Base-by-base conservation (phyloP, 257 asterid species). In the Mentha longifolia region DNA sequence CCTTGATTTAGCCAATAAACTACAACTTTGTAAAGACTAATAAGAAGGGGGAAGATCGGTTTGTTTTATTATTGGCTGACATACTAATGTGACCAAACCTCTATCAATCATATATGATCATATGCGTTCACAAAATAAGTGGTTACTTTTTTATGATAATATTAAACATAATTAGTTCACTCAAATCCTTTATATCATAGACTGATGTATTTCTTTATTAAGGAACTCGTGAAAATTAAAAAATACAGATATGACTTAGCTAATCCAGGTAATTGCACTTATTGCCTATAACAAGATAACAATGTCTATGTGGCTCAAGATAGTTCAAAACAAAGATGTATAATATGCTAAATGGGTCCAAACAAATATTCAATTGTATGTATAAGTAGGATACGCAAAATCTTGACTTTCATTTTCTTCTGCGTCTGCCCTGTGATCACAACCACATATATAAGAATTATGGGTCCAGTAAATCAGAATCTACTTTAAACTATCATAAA, bases 321-420 rank as follows among this genome's bases (percentile, higher is more conserved):
- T 50, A 61, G 59, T 6, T 63, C 3, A 31, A 76, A 76, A 63
- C 51, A 65, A 64, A 17, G 31, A 68, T 33, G 11, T 8, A 33
- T 33, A 33, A 33, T 4, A 33, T 3, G 4, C 25, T 22, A 22
- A 66, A 49, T 6, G 46, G n/a, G 45, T n/a, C 42, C 3, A 19
- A 20, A 16, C 19, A 35, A 12, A 35, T n/a, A 62, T 37, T 14
- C n/a, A 59, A 7, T 2, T 50, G 14, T 19, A 65, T 45, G n/a
- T 54, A 67, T 41, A 33, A 7, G 19, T 19, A 92, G 96, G 95
- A 89, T 92, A 87, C 94, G 88, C 49, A 89, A 56, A 76, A 92
- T 88, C 86, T 89, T 92, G 74, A 92, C 96, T 76, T 89, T 91
- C 97, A 91, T 88, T 77, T 73, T 77, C 83, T 62, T 74, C 28